Evolutionary conservation across 2,329 filamentous ascomycete species (phyloP), one percentile per base, ranked within the genome.

Genomic region (Cylindrodendrum hubeiense): DNA sequence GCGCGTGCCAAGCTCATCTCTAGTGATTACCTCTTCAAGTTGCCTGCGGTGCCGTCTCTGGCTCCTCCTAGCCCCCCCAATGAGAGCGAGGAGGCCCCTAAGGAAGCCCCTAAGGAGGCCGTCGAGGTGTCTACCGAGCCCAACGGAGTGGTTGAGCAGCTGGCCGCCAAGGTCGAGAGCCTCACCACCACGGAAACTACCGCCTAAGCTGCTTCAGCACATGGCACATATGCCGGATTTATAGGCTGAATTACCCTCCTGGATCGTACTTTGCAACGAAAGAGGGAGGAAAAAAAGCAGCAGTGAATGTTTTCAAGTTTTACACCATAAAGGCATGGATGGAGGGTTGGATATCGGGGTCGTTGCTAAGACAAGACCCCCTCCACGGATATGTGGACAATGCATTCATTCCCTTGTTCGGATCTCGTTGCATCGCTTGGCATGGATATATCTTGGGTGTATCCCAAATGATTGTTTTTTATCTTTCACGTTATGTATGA

Each of bases 1-100:
- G 93, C 91, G 26, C 79, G 81, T 68, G 79, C 85, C 13, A 93
- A 92, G 76, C 82, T 98, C 66, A 92, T 97, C 59, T 89, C 94
- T 43, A 92, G 93, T 6, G 84, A 89, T 50, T 87, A 89, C 60
- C 86, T 97, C 17, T 82, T 97, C 60, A 92, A 87, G 55, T 91
- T 93, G 21, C 83, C 89, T 77, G 74, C 91, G 80, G 66, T 84
- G 75, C 79, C 81, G 74, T 68, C 81, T 76, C 72, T 83, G 79
- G 72, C 79, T 52, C 74, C 77, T 12, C 76, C 79, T 4, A 76
- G 60, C 37, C 68, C 73, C 17, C 71, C 74, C 13, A 67, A 67
- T 8, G 68, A 76, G 44, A 58, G 66, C 17, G 69, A 75, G 37
- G 64, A 67, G 33, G 47, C 60, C 37, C 64, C 50, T 9, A 46